These are phyloP conservation scores for Kurtzmaniella fragi DNA, from an alignment of 805 yeast species.

Conservation along the genomic window DNA sequence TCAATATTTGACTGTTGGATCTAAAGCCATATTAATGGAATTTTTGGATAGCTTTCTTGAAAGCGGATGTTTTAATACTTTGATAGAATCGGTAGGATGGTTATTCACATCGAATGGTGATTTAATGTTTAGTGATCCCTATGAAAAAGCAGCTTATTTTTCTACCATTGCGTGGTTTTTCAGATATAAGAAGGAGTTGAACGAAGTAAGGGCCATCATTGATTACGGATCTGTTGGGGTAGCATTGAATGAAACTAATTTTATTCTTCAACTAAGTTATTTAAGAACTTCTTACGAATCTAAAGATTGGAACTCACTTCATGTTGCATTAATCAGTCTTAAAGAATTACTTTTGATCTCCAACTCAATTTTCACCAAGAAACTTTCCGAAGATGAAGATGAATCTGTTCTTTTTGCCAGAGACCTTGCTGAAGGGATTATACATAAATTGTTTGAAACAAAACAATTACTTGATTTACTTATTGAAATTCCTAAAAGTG, in stretches of 20 bases:
- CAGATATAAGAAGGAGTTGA: conserved; percentile 48
- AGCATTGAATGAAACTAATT: conserved; percentile 57
- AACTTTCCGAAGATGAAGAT: conserved; percentile 29
- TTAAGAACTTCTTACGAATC: conserved; percentile 38
- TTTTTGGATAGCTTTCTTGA: conserved; percentile 49
- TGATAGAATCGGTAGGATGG: conserved; percentile 50
- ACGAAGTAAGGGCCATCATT: conserved; percentile 5
- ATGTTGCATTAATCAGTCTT: conserved; percentile 65
- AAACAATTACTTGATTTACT: conserved; percentile 54
- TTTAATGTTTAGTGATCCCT: conserved; percentile 24
- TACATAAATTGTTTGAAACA: conserved; percentile 66
- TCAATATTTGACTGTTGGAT: conserved; percentile 23
- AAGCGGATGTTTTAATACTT: conserved; percentile 70
- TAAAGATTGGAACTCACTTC: conserved; percentile 56
- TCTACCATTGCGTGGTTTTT: conserved; percentile 72
- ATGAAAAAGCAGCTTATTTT: conserved; percentile 45
- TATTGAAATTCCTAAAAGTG: conserved; percentile 55
- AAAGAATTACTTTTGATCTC: conserved; percentile 53
- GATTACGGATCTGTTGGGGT: conserved; percentile 45
- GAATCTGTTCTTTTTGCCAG: conserved; percentile 33
- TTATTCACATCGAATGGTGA: conserved; percentile 26
- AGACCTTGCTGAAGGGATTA: conserved; percentile 51
- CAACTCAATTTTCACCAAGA: conserved; percentile 35
- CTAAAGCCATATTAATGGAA: conserved; percentile 35
- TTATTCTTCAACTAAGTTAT: conserved; percentile 46